Evolutionary conservation across 345 rosid genomes (phyloP), one percentile per base, ranked within the genome.

Genomic region (Acer campestre): DNA sequence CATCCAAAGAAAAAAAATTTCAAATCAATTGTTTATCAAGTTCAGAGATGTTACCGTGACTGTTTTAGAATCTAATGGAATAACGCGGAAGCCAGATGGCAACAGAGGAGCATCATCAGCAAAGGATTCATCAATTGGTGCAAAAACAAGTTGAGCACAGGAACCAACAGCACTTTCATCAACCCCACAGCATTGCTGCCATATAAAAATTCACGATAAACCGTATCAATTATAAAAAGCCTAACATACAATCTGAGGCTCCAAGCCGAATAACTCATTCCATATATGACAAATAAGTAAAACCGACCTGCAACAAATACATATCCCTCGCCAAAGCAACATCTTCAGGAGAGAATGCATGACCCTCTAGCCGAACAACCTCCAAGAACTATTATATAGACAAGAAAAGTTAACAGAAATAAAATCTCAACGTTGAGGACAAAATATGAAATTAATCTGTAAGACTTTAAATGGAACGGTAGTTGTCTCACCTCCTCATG

Each of bases 71-170:
- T 95, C 97, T 71, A 95, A 82, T 51, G 98, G 98, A 73, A 95
- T 92, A 89, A 95, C 90, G 2, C 96, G 91, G 69, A 95, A 95
- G 10, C 99, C 99, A 68, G 98, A 95, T 61, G 99, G 92, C 74
- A 95, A 84, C 67, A 95, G 81, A 73, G 96, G 97, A 80, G 97
- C 98, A 82, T 93, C 98, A 85, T 95, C 97, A n/a, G 99, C 96
- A 73, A 95, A 95, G 17, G 99, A 92, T 79, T 93, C 98, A 58
- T 95, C 98, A 17, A 95, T 93, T 61, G 98, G 98, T 29, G 98
- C 98, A 87, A 91, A 95, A 64, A 95, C 97, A 75, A 95, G 99
- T 80, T 95, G 98, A 27, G 99, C 98, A 86, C 97, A 93, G 44
- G 94, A 89, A 74, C 94, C 96, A 73, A 93, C 87, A 74, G 89